These are phyloP conservation scores for Patellifolia procumbens DNA, from an alignment of 179 eudicot genomes.

Conservation along the genomic window DNA sequence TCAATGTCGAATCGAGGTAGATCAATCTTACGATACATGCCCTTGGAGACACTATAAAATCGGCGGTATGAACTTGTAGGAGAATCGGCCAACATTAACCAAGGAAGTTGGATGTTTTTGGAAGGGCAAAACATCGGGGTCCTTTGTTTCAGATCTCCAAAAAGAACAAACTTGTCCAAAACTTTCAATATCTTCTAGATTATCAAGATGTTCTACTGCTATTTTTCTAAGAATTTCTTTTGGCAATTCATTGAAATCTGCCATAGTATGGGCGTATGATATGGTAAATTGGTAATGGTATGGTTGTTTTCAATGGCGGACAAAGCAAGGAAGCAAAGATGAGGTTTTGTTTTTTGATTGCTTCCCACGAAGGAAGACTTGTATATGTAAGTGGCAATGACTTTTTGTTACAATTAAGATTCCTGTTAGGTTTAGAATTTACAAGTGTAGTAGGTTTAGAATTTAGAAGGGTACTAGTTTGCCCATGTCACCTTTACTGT, in stretches of 20 bases:
- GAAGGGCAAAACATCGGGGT: neutral
- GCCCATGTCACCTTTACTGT: no score
- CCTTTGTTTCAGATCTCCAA: neutral
- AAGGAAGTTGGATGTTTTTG: conserved; percentile 3
- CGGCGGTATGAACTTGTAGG: neutral
- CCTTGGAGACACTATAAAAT: neutral
- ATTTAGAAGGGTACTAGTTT: no score
- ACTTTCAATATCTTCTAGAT: neutral
- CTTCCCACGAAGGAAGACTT: no score
- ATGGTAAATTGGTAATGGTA: no score
- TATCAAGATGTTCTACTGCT: conserved; percentile 5
- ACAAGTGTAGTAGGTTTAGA: no score
- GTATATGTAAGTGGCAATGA: no score
- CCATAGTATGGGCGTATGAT: no score
- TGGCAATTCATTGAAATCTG: neutral
- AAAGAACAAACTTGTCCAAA: neutral
- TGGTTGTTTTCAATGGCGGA: no score
- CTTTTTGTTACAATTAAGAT: no score
- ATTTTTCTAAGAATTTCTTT: neutral
- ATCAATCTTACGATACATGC: conserved; percentile 2
- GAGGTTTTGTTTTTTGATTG: no score
- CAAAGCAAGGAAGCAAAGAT: no score
- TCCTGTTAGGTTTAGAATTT: no score
- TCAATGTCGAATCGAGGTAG: neutral
- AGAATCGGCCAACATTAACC: conserved; percentile 10